A percentile compares a stretch with the other conserved stretches of the same genome.
Evolutionary conservation across 2,329 filamentous ascomycete genomes (phyloP).

Genomic region (Geosmithia putterillii): DNA sequence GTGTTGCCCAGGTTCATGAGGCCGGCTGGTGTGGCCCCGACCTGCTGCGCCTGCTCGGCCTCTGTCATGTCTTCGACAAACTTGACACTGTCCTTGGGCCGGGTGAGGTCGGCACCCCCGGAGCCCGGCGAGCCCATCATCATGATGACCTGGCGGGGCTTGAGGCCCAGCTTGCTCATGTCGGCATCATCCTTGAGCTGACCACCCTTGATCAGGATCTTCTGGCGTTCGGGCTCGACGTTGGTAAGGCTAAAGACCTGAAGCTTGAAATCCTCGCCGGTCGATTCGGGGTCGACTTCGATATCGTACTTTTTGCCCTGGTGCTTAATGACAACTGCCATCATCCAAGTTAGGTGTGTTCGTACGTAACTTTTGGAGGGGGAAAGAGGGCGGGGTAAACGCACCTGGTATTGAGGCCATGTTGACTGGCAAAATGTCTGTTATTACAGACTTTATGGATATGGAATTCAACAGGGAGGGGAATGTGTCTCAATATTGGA

Average conservation of each 20-base stretch:
- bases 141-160: constrained; percentile 78
- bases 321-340: constrained; percentile 73
- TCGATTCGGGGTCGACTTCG: constrained; percentile 74
- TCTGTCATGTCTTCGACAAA: constrained; percentile 98
- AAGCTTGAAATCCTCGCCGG: constrained; percentile 88
- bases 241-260: constrained; percentile 92
- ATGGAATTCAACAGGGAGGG: background rate
- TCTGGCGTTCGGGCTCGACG: constrained; percentile 92
- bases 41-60: constrained; percentile 72
- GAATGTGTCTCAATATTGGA: background rate
- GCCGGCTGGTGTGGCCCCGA: constrained; percentile 77
- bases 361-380: too few species aligned
- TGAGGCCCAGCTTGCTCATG: constrained; percentile 72
- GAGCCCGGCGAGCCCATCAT: constrained; percentile 88
- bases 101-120: constrained; percentile 45
- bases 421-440: background rate
- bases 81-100: constrained; percentile 70
- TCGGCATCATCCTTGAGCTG: constrained; percentile 93
- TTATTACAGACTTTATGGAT: background rate
- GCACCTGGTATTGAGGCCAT: constrained; percentile 45
- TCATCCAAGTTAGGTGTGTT: background rate
- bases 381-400: constrained; percentile 10
- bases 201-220: constrained; percentile 86
- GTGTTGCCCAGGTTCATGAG: constrained; percentile 92
- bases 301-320: constrained; percentile 91